phyloP scores from a whole-genome alignment of 2,329 filamentous ascomycete species.

The Apiospora malaysiana region DNA sequence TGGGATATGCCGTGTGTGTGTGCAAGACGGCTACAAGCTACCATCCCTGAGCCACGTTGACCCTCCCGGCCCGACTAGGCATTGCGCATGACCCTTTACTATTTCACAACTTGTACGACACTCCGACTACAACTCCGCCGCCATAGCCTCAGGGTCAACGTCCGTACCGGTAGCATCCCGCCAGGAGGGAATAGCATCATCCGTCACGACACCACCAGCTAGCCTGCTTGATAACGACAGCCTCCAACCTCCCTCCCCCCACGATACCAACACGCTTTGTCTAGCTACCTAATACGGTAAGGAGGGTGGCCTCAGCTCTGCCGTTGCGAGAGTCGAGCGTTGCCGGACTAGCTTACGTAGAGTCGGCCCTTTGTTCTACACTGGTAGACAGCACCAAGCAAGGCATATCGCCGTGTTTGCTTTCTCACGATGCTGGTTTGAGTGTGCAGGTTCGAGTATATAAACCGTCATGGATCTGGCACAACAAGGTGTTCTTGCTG shows the following conservation, averaged over 20 bases:
- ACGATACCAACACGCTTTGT: neutral
- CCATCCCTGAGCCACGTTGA: conserved; percentile 1
- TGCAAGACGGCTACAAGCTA: conserved; percentile 1
- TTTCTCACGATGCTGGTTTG: conserved; percentile 26
- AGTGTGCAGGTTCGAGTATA: conserved; percentile 31
- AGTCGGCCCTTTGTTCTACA: conserved; percentile 26
- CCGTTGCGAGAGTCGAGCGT: neutral
- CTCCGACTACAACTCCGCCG: conserved; percentile 20
- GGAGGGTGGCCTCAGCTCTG: neutral
- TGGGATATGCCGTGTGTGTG: conserved; percentile 2
- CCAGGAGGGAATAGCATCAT: neutral
- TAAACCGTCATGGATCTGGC: conserved; percentile 36
- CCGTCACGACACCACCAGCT: neutral
- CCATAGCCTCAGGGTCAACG: neutral
- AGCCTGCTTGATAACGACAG: neutral
- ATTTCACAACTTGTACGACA: conserved; percentile 6
- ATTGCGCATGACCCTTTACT: neutral
- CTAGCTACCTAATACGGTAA: neutral
- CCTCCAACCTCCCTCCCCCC: conserved; percentile 1
- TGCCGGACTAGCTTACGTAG: neutral
- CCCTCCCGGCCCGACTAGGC: conserved; percentile 4
- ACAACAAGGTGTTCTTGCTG: conserved; percentile 27
- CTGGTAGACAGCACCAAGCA: neutral
- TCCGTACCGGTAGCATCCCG: neutral
- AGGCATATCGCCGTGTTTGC: conserved; percentile 3